Evolutionary conservation across 2,329 filamentous ascomycete species (phyloP).

Genomic region (Aspergillus ochraceoroseus): DNA sequence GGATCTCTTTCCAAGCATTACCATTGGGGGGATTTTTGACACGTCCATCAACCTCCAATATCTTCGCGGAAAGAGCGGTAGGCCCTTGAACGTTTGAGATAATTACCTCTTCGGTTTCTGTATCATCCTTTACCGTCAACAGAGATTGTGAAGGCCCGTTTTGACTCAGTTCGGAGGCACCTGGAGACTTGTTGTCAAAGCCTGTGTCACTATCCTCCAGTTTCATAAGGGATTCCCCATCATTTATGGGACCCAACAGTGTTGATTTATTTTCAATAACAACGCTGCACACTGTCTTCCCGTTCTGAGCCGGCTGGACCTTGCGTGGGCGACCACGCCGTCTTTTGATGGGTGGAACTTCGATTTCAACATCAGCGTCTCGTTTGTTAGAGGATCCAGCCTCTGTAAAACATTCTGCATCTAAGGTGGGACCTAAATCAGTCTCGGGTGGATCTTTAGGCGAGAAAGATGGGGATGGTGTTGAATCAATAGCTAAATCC

Average conservation of each 20-base stretch:
- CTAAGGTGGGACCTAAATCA: not conserved
- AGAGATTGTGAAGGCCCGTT: not conserved
- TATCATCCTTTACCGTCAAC: slow-evolving; percentile 4
- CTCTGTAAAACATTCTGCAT: not conserved
- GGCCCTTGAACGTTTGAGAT: slow-evolving; percentile 31
- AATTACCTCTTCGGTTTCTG: slow-evolving; percentile 23
- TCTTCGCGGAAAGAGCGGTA: slow-evolving; percentile 29
- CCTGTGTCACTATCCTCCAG: slow-evolving; percentile 1
- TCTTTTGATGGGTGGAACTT: slow-evolving; percentile 3
- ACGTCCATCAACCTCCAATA: slow-evolving; percentile 42
- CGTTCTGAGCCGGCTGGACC: not conserved
- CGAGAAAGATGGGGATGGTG: slow-evolving; percentile 1
- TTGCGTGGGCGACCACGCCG: slow-evolving; percentile 1
- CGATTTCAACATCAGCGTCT: slow-evolving; percentile 12
- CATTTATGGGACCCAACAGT: not conserved
- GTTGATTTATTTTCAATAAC: slow-evolving; percentile 1
- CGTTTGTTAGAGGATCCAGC: slow-evolving; percentile 15
- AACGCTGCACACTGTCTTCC: not conserved
- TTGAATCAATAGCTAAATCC: not conserved
- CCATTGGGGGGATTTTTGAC: slow-evolving; percentile 28
- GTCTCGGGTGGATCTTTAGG: not conserved
- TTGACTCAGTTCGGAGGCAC: not conserved
- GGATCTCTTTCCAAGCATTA: slow-evolving; percentile 45
- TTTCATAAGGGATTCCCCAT: not conserved
- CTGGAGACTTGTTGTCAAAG: not conserved